Conservation (phyloP, 768 basidiomycete species). For the Scleroderma bovista region DNA sequence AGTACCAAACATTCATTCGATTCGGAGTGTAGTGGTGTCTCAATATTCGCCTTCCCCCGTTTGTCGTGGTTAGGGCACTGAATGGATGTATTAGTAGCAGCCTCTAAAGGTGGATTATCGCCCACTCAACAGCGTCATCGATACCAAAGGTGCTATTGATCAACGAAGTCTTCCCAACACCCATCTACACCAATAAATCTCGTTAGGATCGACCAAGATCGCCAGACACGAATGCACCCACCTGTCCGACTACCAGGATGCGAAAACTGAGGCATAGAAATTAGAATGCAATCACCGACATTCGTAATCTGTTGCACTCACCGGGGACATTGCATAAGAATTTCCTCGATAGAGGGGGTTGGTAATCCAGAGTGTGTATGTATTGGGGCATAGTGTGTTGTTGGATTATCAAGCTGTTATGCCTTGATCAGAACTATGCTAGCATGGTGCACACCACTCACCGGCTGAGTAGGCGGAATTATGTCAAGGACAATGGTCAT, state of each 20-base stretch:
- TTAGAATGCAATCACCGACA: background rate
- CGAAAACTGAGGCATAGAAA: background rate
- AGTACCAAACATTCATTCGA: too few species aligned
- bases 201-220: background rate
- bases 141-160: background rate
- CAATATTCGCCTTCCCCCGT: background rate
- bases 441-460: background rate
- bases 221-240: background rate
- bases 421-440: background rate
- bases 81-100: background rate
- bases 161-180: conserved; percentile 3
- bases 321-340: background rate
- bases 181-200: background rate
- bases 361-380: background rate
- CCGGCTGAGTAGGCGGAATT: background rate
- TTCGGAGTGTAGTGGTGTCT: too few species aligned
- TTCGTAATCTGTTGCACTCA: background rate
- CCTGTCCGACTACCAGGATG: background rate
- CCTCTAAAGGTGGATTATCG: background rate
- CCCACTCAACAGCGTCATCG: background rate
- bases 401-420: too few species aligned
- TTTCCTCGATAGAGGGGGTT: background rate
- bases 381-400: too few species aligned
- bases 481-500: background rate
- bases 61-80: background rate